These are phyloP conservation scores for Jamesozyma lodderae DNA, from an alignment of 805 yeast genomes.

Conservation along the genomic window DNA sequence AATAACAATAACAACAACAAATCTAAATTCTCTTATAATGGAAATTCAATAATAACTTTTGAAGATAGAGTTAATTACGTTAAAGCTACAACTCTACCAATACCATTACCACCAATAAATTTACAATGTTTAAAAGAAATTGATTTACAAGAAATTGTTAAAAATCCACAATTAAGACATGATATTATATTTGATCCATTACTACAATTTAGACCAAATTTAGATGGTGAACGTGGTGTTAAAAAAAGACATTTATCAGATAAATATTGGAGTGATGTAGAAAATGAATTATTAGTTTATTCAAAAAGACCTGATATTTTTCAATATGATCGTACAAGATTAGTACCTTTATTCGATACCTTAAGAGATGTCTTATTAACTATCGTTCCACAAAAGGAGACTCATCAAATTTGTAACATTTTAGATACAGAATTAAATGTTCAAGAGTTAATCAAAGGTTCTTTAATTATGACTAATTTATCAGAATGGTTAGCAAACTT, in stretches of 20 bases:
- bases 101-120: constrained; percentile 74
- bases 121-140: constrained; percentile 74
- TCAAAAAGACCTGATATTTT: constrained; percentile 23
- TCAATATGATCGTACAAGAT: constrained; percentile 32
- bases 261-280: constrained; percentile 74
- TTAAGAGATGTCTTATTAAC: constrained; percentile 65
- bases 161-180: constrained; percentile 87
- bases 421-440: constrained; percentile 67
- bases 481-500: constrained; percentile 67
- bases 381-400: constrained; percentile 70
- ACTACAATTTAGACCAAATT: constrained; percentile 80
- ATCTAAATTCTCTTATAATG: background rate
- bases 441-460: constrained; percentile 63
- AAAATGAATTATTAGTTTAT: constrained; percentile 50
- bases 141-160: constrained; percentile 78
- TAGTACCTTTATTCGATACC: constrained; percentile 70
- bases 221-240: constrained; percentile 84
- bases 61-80: constrained; percentile 21
- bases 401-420: constrained; percentile 54
- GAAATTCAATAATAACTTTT: constrained; percentile 10
- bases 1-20: constrained; percentile 1
- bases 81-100: constrained; percentile 23
- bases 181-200: constrained; percentile 90
- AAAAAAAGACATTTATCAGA: constrained; percentile 69
- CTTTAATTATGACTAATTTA: constrained; percentile 63